Evolutionary conservation across 2,329 filamentous ascomycete species (phyloP).

Genomic region (Ciborinia camelliae): DNA sequence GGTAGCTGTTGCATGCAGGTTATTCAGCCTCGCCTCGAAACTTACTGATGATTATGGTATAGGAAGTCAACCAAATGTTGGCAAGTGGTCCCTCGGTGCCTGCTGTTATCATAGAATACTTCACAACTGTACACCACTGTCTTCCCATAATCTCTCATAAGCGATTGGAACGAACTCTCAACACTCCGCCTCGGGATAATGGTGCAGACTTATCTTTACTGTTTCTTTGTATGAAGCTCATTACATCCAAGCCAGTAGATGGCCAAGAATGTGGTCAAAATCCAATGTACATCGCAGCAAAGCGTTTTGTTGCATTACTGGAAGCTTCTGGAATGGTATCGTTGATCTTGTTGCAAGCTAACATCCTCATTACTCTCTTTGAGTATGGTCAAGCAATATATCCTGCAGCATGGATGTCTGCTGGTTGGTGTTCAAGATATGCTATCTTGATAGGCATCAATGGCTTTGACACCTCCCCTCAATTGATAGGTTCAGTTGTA

Average conservation of each 20-base stretch:
- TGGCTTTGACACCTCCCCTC: slow-evolving; percentile 37
- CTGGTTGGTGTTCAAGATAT: slow-evolving; percentile 46
- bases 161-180: slow-evolving; percentile 41
- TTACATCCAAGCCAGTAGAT: slow-evolving; percentile 40
- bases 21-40: neutral
- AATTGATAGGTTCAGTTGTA: slow-evolving; percentile 41
- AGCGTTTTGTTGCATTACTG: slow-evolving; percentile 42
- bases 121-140: slow-evolving; percentile 46
- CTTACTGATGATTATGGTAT: neutral
- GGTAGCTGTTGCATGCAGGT: neutral
- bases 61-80: slow-evolving; percentile 43
- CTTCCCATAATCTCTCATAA: slow-evolving; percentile 49
- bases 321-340: slow-evolving; percentile 44
- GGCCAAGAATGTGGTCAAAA: slow-evolving; percentile 39
- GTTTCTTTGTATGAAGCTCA: slow-evolving; percentile 49
- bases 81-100: slow-evolving; percentile 41
- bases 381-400: slow-evolving; percentile 50
- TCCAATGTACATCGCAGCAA: slow-evolving; percentile 44
- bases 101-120: slow-evolving; percentile 42
- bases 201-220: slow-evolving; percentile 47
- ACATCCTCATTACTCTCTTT: slow-evolving; percentile 46
- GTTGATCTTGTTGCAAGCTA: slow-evolving; percentile 45
- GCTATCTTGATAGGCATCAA: slow-evolving; percentile 46
- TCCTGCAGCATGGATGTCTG: slow-evolving; percentile 48
- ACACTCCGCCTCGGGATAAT: slow-evolving; percentile 43